phyloP scores from a whole-genome alignment of 2,329 filamentous ascomycete genomes.

The Ceratocystis lukuohia region DNA sequence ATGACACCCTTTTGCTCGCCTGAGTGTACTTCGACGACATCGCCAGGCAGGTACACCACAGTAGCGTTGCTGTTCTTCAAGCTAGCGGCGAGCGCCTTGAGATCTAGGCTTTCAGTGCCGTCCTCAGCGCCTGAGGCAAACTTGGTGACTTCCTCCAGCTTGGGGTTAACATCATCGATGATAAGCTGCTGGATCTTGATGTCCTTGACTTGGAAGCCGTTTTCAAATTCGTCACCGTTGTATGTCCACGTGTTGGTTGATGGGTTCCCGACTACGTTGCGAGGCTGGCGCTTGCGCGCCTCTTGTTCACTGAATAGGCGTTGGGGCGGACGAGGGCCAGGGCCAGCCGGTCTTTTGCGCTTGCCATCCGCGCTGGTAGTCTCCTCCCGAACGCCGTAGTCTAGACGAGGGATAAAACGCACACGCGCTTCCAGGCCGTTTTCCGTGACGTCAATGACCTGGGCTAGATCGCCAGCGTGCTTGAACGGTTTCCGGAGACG shows the following conservation, averaged over 20 bases:
- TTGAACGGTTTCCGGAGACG: constrained; percentile 67
- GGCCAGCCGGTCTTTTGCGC: constrained; percentile 56
- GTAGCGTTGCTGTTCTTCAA: constrained; percentile 71
- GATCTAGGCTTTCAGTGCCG: constrained; percentile 83
- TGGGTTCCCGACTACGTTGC: constrained; percentile 49
- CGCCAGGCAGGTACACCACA: constrained; percentile 78
- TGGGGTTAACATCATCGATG: constrained; percentile 85
- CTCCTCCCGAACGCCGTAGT: constrained; percentile 83
- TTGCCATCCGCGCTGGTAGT: constrained; percentile 47
- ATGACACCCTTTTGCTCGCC: constrained; percentile 88
- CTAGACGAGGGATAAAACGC: constrained; percentile 75
- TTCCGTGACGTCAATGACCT: constrained; percentile 82
- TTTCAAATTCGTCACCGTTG: constrained; percentile 76
- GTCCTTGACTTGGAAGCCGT: constrained; percentile 87
- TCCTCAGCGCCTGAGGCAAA: constrained; percentile 83
- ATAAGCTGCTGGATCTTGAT: constrained; percentile 77
- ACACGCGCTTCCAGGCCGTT: constrained; percentile 84
- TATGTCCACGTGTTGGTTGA: constrained; percentile 75
- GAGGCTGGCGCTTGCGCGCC: constrained; percentile 72
- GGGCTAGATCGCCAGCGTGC: constrained; percentile 79
- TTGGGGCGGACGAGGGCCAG: constrained; percentile 64
- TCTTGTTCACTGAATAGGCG: constrained; percentile 87
- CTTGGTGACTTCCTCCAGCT: constrained; percentile 86
- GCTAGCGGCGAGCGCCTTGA: constrained; percentile 79
- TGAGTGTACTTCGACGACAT: constrained; percentile 91